Evolutionary conservation across 345 rosid species (phyloP).

Genomic region (Salix suchowensis): DNA sequence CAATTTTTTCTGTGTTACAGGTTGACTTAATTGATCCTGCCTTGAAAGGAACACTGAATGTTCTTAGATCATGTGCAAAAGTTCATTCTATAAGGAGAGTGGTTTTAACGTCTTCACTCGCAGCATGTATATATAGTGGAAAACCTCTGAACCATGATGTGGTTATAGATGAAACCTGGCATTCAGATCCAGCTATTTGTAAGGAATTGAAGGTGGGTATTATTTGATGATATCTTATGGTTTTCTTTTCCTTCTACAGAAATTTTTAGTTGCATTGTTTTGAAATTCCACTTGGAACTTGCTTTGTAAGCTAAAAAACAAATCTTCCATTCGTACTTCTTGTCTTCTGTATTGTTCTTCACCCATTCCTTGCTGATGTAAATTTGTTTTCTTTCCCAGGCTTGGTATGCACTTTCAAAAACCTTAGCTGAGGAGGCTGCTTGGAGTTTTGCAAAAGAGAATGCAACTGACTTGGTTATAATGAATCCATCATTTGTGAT

Average conservation of each 20-base stretch:
- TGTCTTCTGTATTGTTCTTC: neutral
- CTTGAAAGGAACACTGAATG: conserved; percentile 5
- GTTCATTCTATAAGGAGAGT: conserved; percentile 3
- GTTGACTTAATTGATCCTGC: conserved; percentile 2
- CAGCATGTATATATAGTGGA: neutral
- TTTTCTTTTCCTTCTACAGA: neutral
- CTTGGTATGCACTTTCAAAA: conserved; percentile 5
- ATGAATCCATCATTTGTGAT: conserved; percentile 11
- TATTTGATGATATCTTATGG: neutral
- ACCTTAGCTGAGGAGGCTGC: conserved; percentile 17
- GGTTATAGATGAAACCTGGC: neutral
- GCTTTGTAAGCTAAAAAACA: no score
- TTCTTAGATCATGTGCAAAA: conserved; percentile 7
- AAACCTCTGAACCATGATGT: neutral
- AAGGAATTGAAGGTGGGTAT: neutral
- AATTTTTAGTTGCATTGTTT: neutral
- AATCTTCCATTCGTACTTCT: neutral
- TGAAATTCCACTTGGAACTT: no score
- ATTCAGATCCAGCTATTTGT: neutral
- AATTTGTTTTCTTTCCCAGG: neutral
- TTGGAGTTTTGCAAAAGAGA: conserved; percentile 17
- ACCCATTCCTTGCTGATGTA: neutral
- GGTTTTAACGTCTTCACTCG: conserved; percentile 3
- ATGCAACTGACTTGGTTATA: conserved; percentile 9
- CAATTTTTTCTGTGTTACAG: neutral